These are phyloP conservation scores for Solanum lycopersicoides DNA, from an alignment of 257 asterid species.

Conservation along the genomic window DNA sequence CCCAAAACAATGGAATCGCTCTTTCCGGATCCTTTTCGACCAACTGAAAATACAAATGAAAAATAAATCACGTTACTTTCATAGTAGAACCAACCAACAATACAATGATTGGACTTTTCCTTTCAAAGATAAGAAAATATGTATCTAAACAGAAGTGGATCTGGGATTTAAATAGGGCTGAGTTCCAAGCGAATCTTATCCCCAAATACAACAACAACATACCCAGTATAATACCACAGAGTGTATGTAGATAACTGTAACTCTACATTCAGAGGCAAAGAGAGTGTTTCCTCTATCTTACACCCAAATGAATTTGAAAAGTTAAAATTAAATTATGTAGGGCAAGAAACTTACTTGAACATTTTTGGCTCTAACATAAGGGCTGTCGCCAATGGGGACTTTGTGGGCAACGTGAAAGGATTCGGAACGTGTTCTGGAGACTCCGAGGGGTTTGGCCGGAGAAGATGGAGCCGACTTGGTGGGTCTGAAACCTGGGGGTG, in stretches of 20 bases:
- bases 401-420: slow-evolving; percentile 71
- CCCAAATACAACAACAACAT: neutral
- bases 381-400: slow-evolving; percentile 90
- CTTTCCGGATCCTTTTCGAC: slow-evolving; percentile 97
- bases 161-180: neutral
- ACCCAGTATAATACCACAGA: neutral
- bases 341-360: slow-evolving; percentile 54
- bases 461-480: slow-evolving; percentile 90
- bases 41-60: slow-evolving; percentile 20
- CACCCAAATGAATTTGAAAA: neutral
- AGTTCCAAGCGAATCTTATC: neutral
- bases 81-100: neutral
- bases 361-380: slow-evolving; percentile 88
- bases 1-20: slow-evolving; percentile 93
- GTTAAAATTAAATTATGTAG: neutral
- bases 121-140: neutral
- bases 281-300: neutral
- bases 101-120: neutral
- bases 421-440: slow-evolving; percentile 65
- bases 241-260: neutral
- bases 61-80: neutral
- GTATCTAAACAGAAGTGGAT: neutral
- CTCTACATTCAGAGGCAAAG: neutral
- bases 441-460: slow-evolving; percentile 79
- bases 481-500: slow-evolving; percentile 78